Evolutionary conservation across 2,329 filamentous ascomycete species (phyloP), one percentile per base, ranked within the genome.

Genomic region (Nigrospora oryzae): DNA sequence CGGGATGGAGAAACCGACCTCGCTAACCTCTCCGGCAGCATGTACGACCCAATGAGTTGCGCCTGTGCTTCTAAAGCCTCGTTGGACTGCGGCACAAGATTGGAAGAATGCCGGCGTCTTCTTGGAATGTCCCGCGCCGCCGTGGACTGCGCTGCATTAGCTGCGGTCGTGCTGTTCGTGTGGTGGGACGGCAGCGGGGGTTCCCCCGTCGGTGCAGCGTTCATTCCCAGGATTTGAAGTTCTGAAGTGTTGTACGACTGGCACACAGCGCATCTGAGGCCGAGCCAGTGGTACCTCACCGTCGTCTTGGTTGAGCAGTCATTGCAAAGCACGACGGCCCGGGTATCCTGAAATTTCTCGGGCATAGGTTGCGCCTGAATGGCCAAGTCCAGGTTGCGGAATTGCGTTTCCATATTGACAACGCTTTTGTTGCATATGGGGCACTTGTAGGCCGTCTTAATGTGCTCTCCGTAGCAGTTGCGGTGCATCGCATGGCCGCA

Each of bases 401-500:
- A 98, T 55, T 94, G 86, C 34, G 87, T 79, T 59, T 96, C 91
- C 91, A 98, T 98, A 60, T 97, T 97, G 53, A 89, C 81, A n/a
- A 95, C 84, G 51, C 87, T 95, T 65, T 93, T 95, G 68, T 85
- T 95, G 74, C 93, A 98, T 40, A 96, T 89, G 1, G 91, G 93
- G 57, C 93, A 98, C 59, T 91, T 94, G 69, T 97, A 98, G 6
- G 90, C 94, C 4, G 81, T 83, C 56, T 84, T 83, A 72, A 94
- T 90, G 61, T 95, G 86, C 55, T 93, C 80, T 38, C 87, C 80
- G 59, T 95, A 93, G 66, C 93, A 98, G 47, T 79, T 80, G 56
- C 86, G 83, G 65, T 98, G 93, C 60, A 98, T 94, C 58, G 91
- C 94, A 62, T 98, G 93, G 3, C 93, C 93, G 62, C 93, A 98